Evolutionary conservation across 2,329 filamentous ascomycete species (phyloP).

Genomic region (Fusarium anguioides): DNA sequence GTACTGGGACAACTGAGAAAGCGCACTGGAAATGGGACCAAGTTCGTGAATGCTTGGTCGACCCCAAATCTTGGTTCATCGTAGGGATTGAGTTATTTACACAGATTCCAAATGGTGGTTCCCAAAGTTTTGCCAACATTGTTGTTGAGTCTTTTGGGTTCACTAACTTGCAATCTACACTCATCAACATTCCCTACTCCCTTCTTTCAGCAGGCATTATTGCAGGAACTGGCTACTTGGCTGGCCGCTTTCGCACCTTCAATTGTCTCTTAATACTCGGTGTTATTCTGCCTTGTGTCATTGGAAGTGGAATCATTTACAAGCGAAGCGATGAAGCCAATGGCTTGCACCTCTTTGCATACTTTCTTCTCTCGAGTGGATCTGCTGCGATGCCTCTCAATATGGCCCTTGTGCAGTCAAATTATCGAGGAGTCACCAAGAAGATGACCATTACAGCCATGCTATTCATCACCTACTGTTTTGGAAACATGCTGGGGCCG

Average conservation of each 20-base stretch:
- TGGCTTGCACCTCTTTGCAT: constrained; percentile 64
- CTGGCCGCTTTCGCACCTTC: constrained; percentile 61
- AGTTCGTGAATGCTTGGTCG: constrained; percentile 62
- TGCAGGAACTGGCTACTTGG: constrained; percentile 60
- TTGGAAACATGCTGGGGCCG: constrained; percentile 66
- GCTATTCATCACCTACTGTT: constrained; percentile 66
- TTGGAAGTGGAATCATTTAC: constrained; percentile 66
- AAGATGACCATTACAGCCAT: constrained; percentile 69
- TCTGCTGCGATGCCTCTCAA: constrained; percentile 65
- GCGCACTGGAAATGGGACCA: constrained; percentile 63
- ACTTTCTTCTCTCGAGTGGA: constrained; percentile 66
- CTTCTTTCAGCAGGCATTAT: constrained; percentile 62
- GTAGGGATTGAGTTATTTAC: constrained; percentile 63
- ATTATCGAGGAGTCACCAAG: constrained; percentile 68
- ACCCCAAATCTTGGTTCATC: constrained; percentile 71
- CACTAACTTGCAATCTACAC: constrained; percentile 63
- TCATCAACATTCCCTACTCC: constrained; percentile 70
- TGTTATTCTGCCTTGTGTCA: constrained; percentile 62
- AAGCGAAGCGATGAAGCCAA: constrained; percentile 54
- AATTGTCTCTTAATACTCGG: constrained; percentile 64
- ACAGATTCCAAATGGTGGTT: constrained; percentile 72
- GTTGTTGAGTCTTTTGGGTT: constrained; percentile 68
- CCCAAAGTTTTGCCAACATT: constrained; percentile 68
- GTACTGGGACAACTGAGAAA: constrained; percentile 63
- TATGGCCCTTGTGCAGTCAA: constrained; percentile 66